Evolutionary conservation across 2,329 filamentous ascomycete genomes (phyloP), one percentile per base, ranked within the genome.

Genomic region (Paramyrothecium roridum): DNA sequence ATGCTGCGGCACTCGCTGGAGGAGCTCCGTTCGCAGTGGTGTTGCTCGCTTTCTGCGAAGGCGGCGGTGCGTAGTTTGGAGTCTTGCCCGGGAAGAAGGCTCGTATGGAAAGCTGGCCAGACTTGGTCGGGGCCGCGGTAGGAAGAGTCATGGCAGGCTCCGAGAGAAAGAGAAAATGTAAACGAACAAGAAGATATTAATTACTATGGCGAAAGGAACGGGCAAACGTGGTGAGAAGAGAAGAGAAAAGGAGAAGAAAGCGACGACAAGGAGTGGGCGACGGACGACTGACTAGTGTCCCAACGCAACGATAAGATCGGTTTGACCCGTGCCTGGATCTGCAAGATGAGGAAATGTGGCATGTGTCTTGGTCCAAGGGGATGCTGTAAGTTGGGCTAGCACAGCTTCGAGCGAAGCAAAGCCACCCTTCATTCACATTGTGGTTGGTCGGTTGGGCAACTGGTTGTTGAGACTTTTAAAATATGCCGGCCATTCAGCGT

Each of bases 81-180:
- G 75, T 66, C 61, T 80, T 80, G 55, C 74, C 72, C 47, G 74
- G 75, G 68, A 88, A 87, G 73, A 87, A 88, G 53, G 82, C 85
- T 53, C 80, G 81, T 63, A 88, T 87, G 48, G 84, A 86, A 43
- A 79, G 70, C 65, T 86, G 81, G 22, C 70, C 65, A 48, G 68
- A 70, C 55, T 72, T 72, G 56, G 19, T 33, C 16, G 30, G 20
- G 19, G 49, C 30, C 49, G 68, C 65, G 12, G 67, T 70, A 48
- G 74, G 74, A 54, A 74, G 71, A 48, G 73, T 74, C 75, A 77
- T 77, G 61, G 56, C 63, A 56, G 52, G 26, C n/a, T 47, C 21
- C 43, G 16, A n/a, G 52, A 6, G 21, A 48, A 30, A 43, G 16
- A n/a, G 52, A 6, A 23, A 48, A 30, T 10, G 20, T 19, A 48